A percentile compares a stretch with the other conserved stretches of the same genome.
Evolutionary conservation across 179 eudicot species (phyloP).

Genomic region (Heliamphora pulchella): DNA sequence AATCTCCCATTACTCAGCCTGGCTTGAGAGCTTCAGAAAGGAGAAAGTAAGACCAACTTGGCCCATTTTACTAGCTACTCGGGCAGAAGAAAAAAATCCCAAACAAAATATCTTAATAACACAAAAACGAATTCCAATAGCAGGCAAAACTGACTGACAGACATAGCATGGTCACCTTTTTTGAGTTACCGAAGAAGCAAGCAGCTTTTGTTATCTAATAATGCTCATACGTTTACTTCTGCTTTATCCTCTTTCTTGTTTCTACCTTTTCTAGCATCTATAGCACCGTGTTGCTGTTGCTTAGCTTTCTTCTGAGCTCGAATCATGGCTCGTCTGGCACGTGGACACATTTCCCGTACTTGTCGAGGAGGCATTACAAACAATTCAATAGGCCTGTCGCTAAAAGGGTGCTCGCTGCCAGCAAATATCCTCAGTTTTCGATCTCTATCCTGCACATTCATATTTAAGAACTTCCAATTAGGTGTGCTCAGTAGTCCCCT

Average conservation of each 20-base stretch:
- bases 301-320: constrained; percentile 81
- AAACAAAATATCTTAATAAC: constrained; percentile 2
- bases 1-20: background rate
- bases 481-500: background rate
- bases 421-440: constrained; percentile 84
- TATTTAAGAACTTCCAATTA: background rate
- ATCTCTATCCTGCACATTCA: constrained; percentile 66
- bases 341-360: constrained; percentile 91
- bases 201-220: background rate
- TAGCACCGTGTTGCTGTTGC: constrained; percentile 41
- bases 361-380: constrained; percentile 78
- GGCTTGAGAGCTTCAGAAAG: too few relatives aligned
- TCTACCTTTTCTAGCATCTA: constrained; percentile 33
- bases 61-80: background rate
- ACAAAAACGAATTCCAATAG: too few relatives aligned
- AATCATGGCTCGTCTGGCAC: constrained; percentile 76
- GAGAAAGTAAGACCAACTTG: background rate
- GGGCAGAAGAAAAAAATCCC: background rate
- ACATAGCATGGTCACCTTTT: background rate
- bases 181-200: background rate
- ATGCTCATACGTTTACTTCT: constrained; percentile 16
- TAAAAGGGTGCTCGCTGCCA: constrained; percentile 80
- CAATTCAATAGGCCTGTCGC: constrained; percentile 70
- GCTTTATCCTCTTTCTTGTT: constrained; percentile 39
- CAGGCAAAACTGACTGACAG: background rate